These are phyloP conservation scores for Suillus alpinus DNA, from an alignment of 768 basidiomycete species.

Conservation along the genomic window DNA sequence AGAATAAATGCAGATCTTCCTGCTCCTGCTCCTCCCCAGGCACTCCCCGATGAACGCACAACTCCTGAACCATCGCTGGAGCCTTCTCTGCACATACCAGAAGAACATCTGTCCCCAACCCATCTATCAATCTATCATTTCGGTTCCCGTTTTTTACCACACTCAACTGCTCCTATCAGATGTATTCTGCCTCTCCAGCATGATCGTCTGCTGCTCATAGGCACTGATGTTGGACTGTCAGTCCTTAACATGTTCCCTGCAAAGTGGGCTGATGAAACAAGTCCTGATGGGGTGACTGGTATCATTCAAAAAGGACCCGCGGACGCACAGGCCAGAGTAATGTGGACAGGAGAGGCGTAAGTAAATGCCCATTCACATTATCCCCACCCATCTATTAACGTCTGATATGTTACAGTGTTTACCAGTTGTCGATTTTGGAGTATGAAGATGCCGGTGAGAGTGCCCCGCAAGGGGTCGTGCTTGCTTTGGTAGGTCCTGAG, in stretches of 20 bases:
- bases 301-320: slow-evolving; percentile 56
- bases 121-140: slow-evolving; percentile 73
- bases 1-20: slow-evolving; percentile 40
- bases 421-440: slow-evolving; percentile 77
- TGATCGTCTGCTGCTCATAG: slow-evolving; percentile 68
- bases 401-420: slow-evolving; percentile 45
- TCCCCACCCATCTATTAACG: not conserved
- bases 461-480: slow-evolving; percentile 68
- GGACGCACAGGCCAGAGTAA: slow-evolving; percentile 62
- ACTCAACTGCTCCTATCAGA: slow-evolving; percentile 70
- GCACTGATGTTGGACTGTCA: slow-evolving; percentile 76
- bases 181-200: slow-evolving; percentile 69
- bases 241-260: slow-evolving; percentile 82
- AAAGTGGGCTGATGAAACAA: slow-evolving; percentile 51
- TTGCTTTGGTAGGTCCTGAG: slow-evolving; percentile 70
- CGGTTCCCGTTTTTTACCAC: slow-evolving; percentile 83
- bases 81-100: slow-evolving; percentile 36
- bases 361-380: slow-evolving; percentile 16
- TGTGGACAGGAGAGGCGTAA: slow-evolving; percentile 81
- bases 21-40: slow-evolving; percentile 16
- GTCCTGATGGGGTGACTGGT: slow-evolving; percentile 37
- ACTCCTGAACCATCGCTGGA: slow-evolving; percentile 15
- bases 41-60: slow-evolving; percentile 2
- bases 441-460: slow-evolving; percentile 53
- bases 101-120: slow-evolving; percentile 54